Evolutionary conservation across 768 basidiomycete genomes (phyloP), one percentile per base, ranked within the genome.

Genomic region (Amyloporia xantha): DNA sequence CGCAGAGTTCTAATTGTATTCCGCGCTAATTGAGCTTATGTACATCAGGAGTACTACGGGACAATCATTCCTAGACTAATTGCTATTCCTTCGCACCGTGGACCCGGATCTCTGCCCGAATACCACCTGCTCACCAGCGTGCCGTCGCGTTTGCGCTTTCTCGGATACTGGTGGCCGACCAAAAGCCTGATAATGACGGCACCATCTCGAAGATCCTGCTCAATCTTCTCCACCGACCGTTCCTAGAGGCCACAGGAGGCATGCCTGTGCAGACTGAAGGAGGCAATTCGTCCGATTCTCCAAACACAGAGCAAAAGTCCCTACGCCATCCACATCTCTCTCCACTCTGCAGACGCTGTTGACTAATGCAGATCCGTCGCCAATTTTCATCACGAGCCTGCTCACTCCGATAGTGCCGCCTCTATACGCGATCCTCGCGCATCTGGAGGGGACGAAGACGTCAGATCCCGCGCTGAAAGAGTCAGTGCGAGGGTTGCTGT

Each of bases 281-380:
- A 28, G 23, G 13, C 23, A 19, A 23, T 24, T 24, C 25, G 15
- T 4, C 47, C 15, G 26, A 35, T 35, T 23, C 30, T 49, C 23
- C 51, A 3, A 25, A 44, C 30, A 47, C 4, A 38, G 23, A 35
- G 20, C 10, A 48, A 48, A 26, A 11, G 41, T 49, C 10, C 49
- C 64, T 27, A 47, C 64, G 3, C 68, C 79, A 4, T 62, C 66
- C 17, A 63, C 63, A 12, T 71, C 78, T 2, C 62, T 88, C n/a
- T 66, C 68, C 5, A 72, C 66, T 4, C 62, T 91, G 17, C 68
- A 75, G 44, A 69, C 71, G 1, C 67, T 94, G 23, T 66, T 89
- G 2, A 74, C 81, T 4, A 87, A 92, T 55, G 79, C 82, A 4
- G 89, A 94, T 54, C 90, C 91, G 4, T 84, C 87, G 3, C 86